Conservation (phyloP, 257 asterid genomes). For the Sherardia arvensis region DNA sequence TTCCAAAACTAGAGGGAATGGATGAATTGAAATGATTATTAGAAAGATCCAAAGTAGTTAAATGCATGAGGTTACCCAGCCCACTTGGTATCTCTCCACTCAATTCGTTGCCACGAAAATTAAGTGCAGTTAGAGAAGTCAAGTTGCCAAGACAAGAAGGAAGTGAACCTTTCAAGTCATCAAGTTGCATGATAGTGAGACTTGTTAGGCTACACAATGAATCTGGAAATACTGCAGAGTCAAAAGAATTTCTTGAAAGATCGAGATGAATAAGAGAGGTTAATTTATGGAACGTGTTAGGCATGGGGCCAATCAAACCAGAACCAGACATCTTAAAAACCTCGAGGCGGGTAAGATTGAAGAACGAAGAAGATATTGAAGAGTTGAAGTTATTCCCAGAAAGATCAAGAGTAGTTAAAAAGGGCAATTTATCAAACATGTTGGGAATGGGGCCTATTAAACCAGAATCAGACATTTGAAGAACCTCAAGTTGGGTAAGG, state of each 20-base stretch:
- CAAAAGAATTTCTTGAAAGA: not conserved
- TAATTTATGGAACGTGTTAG: not conserved
- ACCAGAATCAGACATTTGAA: not conserved
- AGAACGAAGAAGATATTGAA: conserved; percentile 10
- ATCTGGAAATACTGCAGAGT: not conserved
- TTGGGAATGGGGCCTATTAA: not conserved
- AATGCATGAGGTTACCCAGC: too few species aligned
- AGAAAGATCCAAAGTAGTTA: too few species aligned
- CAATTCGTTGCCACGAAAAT: too few species aligned
- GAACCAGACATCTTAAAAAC: not conserved
- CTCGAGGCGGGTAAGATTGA: not conserved
- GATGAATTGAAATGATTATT: too few species aligned
- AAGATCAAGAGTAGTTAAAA: not conserved
- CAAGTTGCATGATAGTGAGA: not conserved
- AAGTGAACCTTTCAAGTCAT: not conserved
- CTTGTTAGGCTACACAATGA: not conserved
- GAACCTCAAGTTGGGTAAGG: not conserved
- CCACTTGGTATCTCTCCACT: too few species aligned
- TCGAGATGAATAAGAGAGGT: not conserved
- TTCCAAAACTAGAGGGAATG: too few species aligned
- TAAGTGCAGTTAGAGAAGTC: too few species aligned
- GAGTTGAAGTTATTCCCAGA: not conserved
- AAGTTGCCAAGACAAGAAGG: too few species aligned
- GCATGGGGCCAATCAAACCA: not conserved
- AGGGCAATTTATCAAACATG: not conserved